Conservation (phyloP, 2,329 filamentous ascomycete species). For the Cercospora citrullina region DNA sequence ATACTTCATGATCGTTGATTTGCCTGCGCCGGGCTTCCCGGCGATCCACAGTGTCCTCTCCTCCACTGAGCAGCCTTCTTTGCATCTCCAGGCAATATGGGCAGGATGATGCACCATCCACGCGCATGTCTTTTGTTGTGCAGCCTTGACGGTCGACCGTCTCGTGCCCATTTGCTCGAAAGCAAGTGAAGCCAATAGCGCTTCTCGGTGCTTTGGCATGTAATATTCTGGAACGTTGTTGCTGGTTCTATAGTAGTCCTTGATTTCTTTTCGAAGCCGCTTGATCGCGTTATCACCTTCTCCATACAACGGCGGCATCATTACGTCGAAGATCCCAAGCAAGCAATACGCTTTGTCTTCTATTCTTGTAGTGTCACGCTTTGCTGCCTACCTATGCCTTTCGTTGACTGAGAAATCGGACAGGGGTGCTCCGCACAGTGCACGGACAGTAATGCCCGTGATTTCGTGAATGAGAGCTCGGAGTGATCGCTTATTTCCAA, state of each 20-base stretch:
- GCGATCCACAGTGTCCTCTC: conserved; percentile 44
- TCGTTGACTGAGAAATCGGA: neutral
- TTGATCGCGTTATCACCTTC: conserved; percentile 24
- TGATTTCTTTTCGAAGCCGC: neutral
- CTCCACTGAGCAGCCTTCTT: conserved; percentile 24
- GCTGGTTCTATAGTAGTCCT: too few relatives aligned
- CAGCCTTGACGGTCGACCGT: conserved; percentile 40
- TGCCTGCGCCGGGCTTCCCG: conserved; percentile 44
- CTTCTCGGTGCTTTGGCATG: too few relatives aligned
- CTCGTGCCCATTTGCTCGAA: conserved; percentile 48
- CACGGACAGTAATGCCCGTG: neutral
- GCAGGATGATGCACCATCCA: conserved; percentile 44
- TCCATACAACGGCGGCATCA: conserved; percentile 48
- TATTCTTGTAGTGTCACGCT: neutral
- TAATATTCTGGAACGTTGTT: too few relatives aligned
- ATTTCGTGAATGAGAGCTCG: neutral
- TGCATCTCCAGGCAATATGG: conserved; percentile 44
- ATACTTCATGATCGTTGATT: conserved; percentile 43
- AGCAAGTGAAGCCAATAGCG: conserved; percentile 25
- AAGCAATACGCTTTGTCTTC: conserved; percentile 51
- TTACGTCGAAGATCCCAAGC: conserved; percentile 47
- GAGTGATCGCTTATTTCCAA: neutral
- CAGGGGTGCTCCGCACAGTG: neutral
- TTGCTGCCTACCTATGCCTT: neutral
- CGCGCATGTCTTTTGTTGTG: conserved; percentile 44